Conservation (phyloP, 208 protist genomes). For the Kentomonas sorsogonicus region DNA sequence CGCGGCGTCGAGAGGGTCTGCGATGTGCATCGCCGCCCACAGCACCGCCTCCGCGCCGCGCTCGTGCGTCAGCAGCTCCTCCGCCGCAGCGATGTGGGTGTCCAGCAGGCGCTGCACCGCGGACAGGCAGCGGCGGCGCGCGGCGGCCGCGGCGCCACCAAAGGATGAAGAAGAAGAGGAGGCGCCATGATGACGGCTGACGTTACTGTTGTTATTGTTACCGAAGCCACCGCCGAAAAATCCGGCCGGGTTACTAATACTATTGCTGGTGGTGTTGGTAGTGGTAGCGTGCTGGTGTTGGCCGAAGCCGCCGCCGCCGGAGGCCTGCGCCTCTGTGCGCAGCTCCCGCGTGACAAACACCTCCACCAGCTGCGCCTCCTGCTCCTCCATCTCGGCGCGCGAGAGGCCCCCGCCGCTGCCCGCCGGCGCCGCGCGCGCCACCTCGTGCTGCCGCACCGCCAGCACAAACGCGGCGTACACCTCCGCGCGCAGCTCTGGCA, state of each 20-base stretch:
- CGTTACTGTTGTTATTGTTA: too few relatives aligned
- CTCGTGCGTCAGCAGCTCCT: slow-evolving; percentile 60
- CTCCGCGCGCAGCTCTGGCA: slow-evolving; percentile 38
- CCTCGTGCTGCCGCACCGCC: slow-evolving; percentile 39
- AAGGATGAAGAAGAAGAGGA: too few relatives aligned
- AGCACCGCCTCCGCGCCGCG: slow-evolving; percentile 52
- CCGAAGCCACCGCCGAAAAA: too few relatives aligned
- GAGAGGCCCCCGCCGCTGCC: slow-evolving; percentile 15
- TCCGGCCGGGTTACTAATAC: too few relatives aligned
- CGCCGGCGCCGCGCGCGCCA: slow-evolving; percentile 14
- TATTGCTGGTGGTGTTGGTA: too few relatives aligned
- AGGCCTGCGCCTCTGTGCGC: too few relatives aligned
- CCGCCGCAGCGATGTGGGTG: slow-evolving; percentile 22
- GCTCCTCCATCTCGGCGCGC: slow-evolving; percentile 43
- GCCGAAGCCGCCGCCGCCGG: too few relatives aligned
- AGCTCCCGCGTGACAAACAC: too few relatives aligned
- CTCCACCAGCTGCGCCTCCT: slow-evolving; percentile 58
- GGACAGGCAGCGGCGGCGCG: slow-evolving; percentile 20
- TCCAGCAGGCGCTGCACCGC: slow-evolving; percentile 60
- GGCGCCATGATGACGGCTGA: too few relatives aligned
- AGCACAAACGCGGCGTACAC: slow-evolving; percentile 68
- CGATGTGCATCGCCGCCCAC: slow-evolving; percentile 77
- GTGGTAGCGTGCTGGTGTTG: too few relatives aligned
- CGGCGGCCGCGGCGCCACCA: slow-evolving; percentile 38
- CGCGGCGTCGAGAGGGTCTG: slow-evolving; percentile 34